Evolutionary conservation across 2,329 filamentous ascomycete species (phyloP).

Genomic region (Aspergillus neoniger): DNA sequence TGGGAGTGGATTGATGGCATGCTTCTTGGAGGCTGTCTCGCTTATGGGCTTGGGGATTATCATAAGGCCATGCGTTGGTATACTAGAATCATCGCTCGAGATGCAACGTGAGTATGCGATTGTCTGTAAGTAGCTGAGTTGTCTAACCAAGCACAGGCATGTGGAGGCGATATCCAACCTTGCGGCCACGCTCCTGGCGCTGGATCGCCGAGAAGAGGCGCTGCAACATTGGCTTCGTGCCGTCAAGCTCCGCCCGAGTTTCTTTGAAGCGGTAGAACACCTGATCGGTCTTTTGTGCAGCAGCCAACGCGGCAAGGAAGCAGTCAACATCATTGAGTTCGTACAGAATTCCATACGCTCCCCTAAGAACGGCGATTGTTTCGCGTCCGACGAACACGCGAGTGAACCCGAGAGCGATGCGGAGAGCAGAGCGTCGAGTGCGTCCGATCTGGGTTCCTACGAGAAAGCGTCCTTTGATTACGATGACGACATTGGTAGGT

Average conservation of each 20-base stretch:
- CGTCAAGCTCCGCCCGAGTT: constrained; percentile 79
- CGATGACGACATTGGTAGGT: constrained; percentile 46
- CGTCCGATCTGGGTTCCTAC: constrained; percentile 55
- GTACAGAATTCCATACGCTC: constrained; percentile 73
- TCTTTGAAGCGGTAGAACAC: constrained; percentile 94
- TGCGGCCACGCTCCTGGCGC: constrained; percentile 81
- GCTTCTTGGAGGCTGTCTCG: constrained; percentile 83
- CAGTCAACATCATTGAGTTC: constrained; percentile 81
- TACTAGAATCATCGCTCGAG: constrained; percentile 58
- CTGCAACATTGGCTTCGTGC: constrained; percentile 82
- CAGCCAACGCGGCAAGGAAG: constrained; percentile 78
- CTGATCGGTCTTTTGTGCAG: constrained; percentile 83
- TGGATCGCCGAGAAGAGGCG: constrained; percentile 80
- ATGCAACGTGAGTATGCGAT: constrained; percentile 52
- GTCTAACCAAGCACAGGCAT: constrained; percentile 58
- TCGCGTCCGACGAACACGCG: constrained; percentile 54
- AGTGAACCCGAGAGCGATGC: constrained; percentile 63
- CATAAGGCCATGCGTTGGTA: constrained; percentile 62
- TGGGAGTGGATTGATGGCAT: constrained; percentile 95
- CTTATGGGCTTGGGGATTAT: constrained; percentile 86
- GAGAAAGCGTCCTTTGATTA: constrained; percentile 61
- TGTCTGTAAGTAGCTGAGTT: constrained; percentile 10
- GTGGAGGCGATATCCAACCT: constrained; percentile 93
- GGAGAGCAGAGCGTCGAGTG: constrained; percentile 54
- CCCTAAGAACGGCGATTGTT: constrained; percentile 49